Base-by-base conservation (phyloP, 2,329 filamentous ascomycete species). In the Calonectria honghensis region DNA sequence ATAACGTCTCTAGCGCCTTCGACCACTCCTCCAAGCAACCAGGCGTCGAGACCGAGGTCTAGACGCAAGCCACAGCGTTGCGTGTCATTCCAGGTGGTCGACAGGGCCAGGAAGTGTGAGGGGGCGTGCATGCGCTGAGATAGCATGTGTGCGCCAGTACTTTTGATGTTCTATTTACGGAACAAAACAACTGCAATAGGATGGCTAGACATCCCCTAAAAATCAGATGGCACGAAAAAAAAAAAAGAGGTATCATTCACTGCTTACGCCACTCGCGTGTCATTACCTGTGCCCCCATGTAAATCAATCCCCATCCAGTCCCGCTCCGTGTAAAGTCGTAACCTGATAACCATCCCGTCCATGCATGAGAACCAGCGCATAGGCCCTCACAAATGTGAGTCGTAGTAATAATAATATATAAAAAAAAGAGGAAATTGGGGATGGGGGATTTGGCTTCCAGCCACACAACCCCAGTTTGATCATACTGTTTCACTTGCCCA, bases 41-140 rank as follows among this genome's bases (percentile, higher is more conserved):
- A 13, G 92, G 90, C 0, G 87, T 94, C 77, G 93, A 95, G 87
- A 94, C 92, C 24, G 93, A 95, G 84, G 92, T 93, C 50, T 94
- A 84, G 87, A 37, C 39, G 48, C 72, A 77, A 79, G 76, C 77
- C 77, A 77, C 72, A 10, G 64, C 64, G 61, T 59, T 61, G 51
- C 52, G 57, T 68, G 73, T 48, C 61, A 71, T 66, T 63, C 41
- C 61, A 35, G 29, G 57, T 27, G 27, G 41, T 35, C 20, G 18
- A 50, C 16, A 48, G 29, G 48, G 39, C 31, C 35, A 29, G n/a
- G 48, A 41, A 31, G 35, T 16, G 41, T 59, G 41, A 51, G 32
- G 41, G 65, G 51, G 67, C 35, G 65, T 45, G 50, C 48, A 32
- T 35, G 20, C 57, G 31, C 54, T 59, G 54, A n/a, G 14, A 65